phyloP scores from a whole-genome alignment of 2,329 filamentous ascomycete genomes.

The Fusarium domesticum region DNA sequence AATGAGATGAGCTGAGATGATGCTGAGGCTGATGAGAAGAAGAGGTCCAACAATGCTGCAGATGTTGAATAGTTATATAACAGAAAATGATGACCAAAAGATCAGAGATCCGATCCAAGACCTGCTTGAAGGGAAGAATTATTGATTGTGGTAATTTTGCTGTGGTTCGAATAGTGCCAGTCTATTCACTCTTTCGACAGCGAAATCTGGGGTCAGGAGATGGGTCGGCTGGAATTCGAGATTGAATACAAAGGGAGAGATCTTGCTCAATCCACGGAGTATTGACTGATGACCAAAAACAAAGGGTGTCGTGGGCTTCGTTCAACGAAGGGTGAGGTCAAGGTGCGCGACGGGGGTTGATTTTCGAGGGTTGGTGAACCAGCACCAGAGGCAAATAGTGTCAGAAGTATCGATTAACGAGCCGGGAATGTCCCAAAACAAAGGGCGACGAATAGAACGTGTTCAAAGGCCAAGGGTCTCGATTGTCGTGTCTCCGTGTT shows the following conservation, averaged over 20 bases:
- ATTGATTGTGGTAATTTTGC: constrained; percentile 15
- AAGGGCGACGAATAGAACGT: not conserved
- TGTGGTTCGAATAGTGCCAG: not conserved
- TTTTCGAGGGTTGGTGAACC: not conserved
- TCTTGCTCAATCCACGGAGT: constrained; percentile 20
- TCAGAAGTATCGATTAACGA: not conserved
- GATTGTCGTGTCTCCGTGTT: not conserved
- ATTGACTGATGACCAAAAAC: constrained; percentile 13
- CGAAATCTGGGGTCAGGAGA: constrained; percentile 6
- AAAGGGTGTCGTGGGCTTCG: not conserved
- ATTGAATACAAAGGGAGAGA: constrained; percentile 26
- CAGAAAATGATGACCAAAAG: constrained; percentile 1
- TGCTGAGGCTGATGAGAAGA: constrained; percentile 6
- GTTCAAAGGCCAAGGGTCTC: not conserved
- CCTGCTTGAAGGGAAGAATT: constrained; percentile 28
- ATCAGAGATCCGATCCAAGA: constrained; percentile 13
- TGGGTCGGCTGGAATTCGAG: constrained; percentile 22
- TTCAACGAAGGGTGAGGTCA: no score
- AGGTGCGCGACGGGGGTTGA: no score
- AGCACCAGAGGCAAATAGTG: not conserved
- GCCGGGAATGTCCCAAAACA: not conserved
- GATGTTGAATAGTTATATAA: constrained; percentile 19
- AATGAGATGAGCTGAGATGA: not conserved
- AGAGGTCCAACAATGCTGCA: constrained; percentile 1
- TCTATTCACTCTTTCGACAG: no score